Evolutionary conservation across 1,139 yeast genomes (phyloP).

Genomic region (Diutina mesorugosa): DNA sequence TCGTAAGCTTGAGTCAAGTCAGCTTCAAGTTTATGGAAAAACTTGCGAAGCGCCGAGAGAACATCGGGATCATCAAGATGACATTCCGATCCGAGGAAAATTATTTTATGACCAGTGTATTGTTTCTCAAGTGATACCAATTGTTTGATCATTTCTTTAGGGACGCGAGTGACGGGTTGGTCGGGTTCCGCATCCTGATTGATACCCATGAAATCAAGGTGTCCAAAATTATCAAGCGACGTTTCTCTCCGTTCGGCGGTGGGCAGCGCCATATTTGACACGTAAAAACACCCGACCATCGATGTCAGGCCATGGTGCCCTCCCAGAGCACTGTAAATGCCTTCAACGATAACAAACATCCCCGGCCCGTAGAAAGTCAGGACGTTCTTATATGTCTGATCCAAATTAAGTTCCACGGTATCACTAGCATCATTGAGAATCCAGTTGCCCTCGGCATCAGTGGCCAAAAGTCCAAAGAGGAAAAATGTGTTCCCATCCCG

Average conservation of each 20-base stretch:
- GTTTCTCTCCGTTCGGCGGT: constrained; percentile 66
- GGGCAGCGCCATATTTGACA: constrained; percentile 73
- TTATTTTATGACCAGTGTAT: constrained; percentile 40
- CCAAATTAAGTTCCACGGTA: constrained; percentile 55
- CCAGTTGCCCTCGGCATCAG: constrained; percentile 54
- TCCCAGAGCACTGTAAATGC: constrained; percentile 63
- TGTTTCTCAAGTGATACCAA: constrained; percentile 45
- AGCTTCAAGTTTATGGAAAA: constrained; percentile 7
- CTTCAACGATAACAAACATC: constrained; percentile 71
- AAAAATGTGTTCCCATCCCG: constrained; percentile 67
- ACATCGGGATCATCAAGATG: constrained; percentile 35
- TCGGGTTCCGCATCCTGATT: constrained; percentile 38
- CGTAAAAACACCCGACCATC: constrained; percentile 48
- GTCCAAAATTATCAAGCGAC: constrained; percentile 62
- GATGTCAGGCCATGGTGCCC: constrained; percentile 18
- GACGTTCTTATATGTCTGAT: constrained; percentile 49
- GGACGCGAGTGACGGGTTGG: constrained; percentile 19
- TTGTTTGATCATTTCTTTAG: constrained; percentile 31
- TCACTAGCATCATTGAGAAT: constrained; percentile 77
- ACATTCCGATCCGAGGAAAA: constrained; percentile 66
- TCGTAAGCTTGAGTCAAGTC: constrained; percentile 16
- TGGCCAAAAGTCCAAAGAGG: constrained; percentile 62
- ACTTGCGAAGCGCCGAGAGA: constrained; percentile 7
- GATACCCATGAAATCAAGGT: constrained; percentile 70
- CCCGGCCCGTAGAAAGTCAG: constrained; percentile 73